Percentiles rank a stretch among this genome's conserved stretches.
Evolutionary conservation across 2,329 filamentous ascomycete genomes (phyloP).

Genomic region (Penicillium sp.): DNA sequence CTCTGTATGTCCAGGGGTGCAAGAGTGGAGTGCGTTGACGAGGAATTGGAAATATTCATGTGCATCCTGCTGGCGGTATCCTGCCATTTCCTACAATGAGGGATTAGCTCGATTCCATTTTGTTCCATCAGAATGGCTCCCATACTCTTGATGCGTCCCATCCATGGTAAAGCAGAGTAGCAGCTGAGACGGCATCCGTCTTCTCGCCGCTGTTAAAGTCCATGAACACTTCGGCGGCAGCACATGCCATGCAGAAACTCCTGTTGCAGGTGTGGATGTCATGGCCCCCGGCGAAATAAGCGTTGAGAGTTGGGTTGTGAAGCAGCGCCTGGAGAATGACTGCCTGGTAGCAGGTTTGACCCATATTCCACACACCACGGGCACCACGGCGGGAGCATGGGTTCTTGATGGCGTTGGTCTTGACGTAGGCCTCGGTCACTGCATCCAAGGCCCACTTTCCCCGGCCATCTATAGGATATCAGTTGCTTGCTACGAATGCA

Average conservation of each 20-base stretch:
- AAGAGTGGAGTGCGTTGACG: constrained; percentile 81
- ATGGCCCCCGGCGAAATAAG: constrained; percentile 89
- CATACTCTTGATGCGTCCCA: constrained; percentile 51
- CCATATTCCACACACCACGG: constrained; percentile 91
- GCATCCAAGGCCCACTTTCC: constrained; percentile 36
- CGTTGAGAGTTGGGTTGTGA: constrained; percentile 85
- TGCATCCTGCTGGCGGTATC: constrained; percentile 92
- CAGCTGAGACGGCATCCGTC: constrained; percentile 83
- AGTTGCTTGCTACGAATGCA: not conserved
- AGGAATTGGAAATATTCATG: constrained; percentile 97
- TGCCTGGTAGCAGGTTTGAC: constrained; percentile 98
- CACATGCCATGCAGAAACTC: constrained; percentile 55
- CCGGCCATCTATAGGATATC: constrained; percentile 24
- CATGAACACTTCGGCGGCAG: constrained; percentile 58
- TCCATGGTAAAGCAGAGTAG: constrained; percentile 64
- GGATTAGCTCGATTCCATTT: not conserved
- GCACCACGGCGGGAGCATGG: constrained; percentile 83
- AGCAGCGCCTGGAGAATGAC: constrained; percentile 90
- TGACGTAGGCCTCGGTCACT: constrained; percentile 71
- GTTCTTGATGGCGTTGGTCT: constrained; percentile 69
- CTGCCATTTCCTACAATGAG: constrained; percentile 60
- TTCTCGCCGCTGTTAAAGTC: constrained; percentile 58
- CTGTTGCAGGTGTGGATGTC: constrained; percentile 63
- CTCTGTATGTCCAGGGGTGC: constrained; percentile 65
- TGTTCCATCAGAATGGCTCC: not conserved